Base-by-base conservation (phyloP, 306 rosid species). In the Quercus berberidifolia region DNA sequence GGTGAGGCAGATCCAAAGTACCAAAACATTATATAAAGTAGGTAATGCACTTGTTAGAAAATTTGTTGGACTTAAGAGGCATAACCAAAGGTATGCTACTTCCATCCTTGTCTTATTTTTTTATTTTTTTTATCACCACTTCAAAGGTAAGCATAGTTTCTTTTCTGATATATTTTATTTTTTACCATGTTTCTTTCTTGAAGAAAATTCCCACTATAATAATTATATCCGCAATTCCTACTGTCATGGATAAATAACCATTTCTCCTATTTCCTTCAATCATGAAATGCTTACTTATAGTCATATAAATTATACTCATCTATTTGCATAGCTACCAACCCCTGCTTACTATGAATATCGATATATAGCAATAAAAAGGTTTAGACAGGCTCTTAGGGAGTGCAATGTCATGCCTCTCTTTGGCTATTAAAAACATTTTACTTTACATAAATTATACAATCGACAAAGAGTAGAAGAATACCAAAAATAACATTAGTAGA, bases 1-100 rank as follows among this genome's bases (percentile, higher is more conserved):
- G 75, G 78, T 73, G 57, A 69, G 60, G 85, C 25, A 73, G 84
- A 74, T 77, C 21, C 58, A 81, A 78, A 68, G 80, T 76, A 57
- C 51, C n/a, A 28, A 19, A 28, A 62, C 13, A 71, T 78, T 7
- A 78, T 12, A 38, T 56, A 31, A 60, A 70, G 8, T 60, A 51
- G 41, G 54, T 19, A 62, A 25, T 15, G 8, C 35, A 46, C 63
- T 65, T 23, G 49, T 20, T 52, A 57, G 60, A 68, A 68, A 26
- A n/a, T 25, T 21, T 64, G 55, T 55, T 26, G 14, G 23, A 65
- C 49, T 31, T 8, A 55, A 55, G 19, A 55, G 63, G 74, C 68
- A 55, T 54, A 6, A 5, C 55, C 21, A 49, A 67, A 67, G 28
- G 31, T 31, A 51, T n/a, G 23, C 20, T 62, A 55, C 59, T 33